Evolutionary conservation across 179 eudicot species (phyloP).

Genomic region (Dionaea muscipula): DNA sequence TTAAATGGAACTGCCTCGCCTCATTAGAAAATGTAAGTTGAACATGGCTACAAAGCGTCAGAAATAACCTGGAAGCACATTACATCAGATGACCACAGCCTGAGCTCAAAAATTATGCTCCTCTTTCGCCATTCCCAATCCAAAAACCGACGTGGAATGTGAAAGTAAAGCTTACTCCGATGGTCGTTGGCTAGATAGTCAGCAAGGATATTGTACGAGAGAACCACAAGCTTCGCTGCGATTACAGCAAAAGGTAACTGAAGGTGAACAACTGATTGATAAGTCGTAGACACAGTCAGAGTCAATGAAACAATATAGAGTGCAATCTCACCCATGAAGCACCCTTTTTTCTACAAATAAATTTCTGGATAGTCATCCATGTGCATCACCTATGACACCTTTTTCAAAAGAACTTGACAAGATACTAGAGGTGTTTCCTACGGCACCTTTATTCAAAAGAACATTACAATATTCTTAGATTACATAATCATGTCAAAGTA

Average conservation of each 20-base stretch:
- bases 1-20: not conserved
- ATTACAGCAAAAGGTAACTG: conserved; percentile 9
- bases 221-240: conserved; percentile 69
- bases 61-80: conserved; percentile 76
- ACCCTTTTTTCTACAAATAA: too few species aligned
- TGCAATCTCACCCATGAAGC: too few species aligned
- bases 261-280: not conserved
- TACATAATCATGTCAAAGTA: too few species aligned
- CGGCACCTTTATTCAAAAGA: too few species aligned
- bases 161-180: conserved; percentile 57
- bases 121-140: conserved; percentile 80
- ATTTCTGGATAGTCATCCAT: too few species aligned
- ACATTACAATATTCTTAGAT: too few species aligned
- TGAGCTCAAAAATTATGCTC: conserved; percentile 65
- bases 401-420: too few species aligned
- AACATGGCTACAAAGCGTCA: not conserved
- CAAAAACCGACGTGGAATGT: conserved; percentile 59
- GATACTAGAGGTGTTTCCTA: too few species aligned
- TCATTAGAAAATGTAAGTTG: not conserved
- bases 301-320: too few species aligned
- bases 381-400: too few species aligned
- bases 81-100: conserved; percentile 86
- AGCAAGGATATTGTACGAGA: conserved; percentile 89
- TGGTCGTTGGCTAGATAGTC: conserved; percentile 77
- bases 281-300: too few species aligned